Base-by-base conservation (phyloP, 768 basidiomycete species). In the Leccinum sublutescens region DNA sequence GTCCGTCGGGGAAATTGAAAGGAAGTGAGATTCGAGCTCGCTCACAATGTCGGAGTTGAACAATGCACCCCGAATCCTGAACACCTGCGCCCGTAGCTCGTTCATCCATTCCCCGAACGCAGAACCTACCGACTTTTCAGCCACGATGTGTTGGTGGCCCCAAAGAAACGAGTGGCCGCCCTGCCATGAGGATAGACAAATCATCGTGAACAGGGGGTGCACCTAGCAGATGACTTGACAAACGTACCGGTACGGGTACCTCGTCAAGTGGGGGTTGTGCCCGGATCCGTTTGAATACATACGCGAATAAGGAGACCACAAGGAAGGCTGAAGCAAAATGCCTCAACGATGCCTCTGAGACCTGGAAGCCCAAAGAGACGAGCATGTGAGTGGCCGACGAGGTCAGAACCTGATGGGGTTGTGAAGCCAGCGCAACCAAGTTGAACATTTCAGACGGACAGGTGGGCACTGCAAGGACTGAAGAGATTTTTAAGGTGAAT, bases 21-120 rank as follows among this genome's bases (percentile, higher is more conserved):
- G 40, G 40, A 43, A 10, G n/a, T 36, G 25, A 5, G 48, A 50
- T 36, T 7, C 7, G 12, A 51, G 14, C 21, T n/a, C 21, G 25
- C 55, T 57, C 33, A 60, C 55, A 12, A 60, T 59, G 33, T 59
- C 50, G 7, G 58, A 7, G 15, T 51, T 38, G 31, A 60, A 52
- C 50, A 60, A 31, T 5, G 59, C 55, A 0, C 55, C 55, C 1
- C 59, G 55, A 19, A 60, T 48, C 40, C 47, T 52, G 55, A 57
- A 52, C 15, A 60, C 59, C 10, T 14, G 59, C 15, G 55, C 34
- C 9, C 52, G 55, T 4, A 60, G 4, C 23, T 60, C 59, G 33
- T 57, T 27, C 33, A 60, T 57, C 55, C 55, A 60, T 23, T 8
- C 7, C 1, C 43, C 19, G 15, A 45, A 57, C 4, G 59, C 59